Evolutionary conservation across 2,329 filamentous ascomycete genomes (phyloP).

Genomic region (Aspergillus viridinutans): DNA sequence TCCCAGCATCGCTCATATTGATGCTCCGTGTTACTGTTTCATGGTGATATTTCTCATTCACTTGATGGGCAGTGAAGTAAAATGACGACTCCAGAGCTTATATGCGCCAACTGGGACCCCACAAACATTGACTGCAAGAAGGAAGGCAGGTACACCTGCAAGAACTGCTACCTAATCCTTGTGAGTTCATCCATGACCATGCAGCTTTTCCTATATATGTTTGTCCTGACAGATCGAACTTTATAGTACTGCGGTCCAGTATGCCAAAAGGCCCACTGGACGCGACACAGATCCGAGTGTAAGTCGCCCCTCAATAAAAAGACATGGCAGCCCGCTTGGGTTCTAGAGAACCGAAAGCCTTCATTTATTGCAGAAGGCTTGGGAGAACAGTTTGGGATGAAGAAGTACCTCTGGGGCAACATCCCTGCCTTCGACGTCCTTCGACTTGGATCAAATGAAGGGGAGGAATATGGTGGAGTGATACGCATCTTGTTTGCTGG

Average conservation of each 20-base stretch:
- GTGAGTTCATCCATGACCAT: no score
- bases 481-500: conserved; percentile 35
- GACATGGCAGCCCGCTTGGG: conserved; percentile 5
- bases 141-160: no score
- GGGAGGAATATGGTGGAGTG: conserved; percentile 13
- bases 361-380: not conserved
- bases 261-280: conserved; percentile 9
- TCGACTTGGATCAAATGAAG: conserved; percentile 28
- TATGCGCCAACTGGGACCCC: no score
- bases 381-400: conserved; percentile 4
- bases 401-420: conserved; percentile 41
- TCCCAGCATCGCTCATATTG: no score
- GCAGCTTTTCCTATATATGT: no score
- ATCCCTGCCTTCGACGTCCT: conserved; percentile 40
- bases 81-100: no score
- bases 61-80: no score
- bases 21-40: no score
- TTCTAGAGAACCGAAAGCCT: not conserved
- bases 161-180: no score
- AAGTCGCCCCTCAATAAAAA: not conserved
- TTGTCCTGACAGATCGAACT: no score
- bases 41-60: no score
- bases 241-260: conserved; percentile 4
- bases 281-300: conserved; percentile 1
- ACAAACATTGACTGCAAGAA: no score